Evolutionary conservation across 2,329 filamentous ascomycete species (phyloP).

Genomic region (Neobulgaria alba): DNA sequence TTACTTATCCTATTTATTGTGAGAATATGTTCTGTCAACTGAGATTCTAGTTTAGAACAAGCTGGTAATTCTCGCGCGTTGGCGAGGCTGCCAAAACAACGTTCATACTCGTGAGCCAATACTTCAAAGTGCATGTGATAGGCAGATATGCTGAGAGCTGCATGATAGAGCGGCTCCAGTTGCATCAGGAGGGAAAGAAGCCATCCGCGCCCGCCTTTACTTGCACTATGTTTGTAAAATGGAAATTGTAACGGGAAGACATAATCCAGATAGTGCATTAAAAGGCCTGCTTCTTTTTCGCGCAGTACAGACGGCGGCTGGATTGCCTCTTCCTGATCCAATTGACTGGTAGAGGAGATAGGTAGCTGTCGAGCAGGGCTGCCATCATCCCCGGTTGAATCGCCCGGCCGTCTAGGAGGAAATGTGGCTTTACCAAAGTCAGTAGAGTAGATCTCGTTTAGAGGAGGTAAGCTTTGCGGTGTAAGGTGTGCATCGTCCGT

Average conservation of each 20-base stretch:
- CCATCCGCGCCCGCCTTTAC: slow-evolving; percentile 50
- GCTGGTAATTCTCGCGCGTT: background rate
- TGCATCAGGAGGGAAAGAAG: slow-evolving; percentile 46
- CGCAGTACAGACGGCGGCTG: too few species aligned
- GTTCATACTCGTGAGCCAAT: too few species aligned
- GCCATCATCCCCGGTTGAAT: too few species aligned
- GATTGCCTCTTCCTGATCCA: too few species aligned
- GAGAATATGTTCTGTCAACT: background rate
- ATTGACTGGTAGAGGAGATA: too few species aligned
- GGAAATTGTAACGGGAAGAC: slow-evolving; percentile 54
- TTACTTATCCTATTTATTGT: background rate
- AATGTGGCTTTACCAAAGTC: too few species aligned
- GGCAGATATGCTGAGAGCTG: slow-evolving; percentile 43
- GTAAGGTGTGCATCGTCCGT: too few species aligned
- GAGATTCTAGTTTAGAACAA: background rate
- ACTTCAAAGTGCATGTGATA: slow-evolving; percentile 42
- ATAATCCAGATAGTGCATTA: slow-evolving; percentile 53
- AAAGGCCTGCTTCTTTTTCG: slow-evolving; percentile 26
- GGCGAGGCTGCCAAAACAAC: slow-evolving; percentile 1
- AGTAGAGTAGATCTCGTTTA: too few species aligned
- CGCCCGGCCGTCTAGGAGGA: too few species aligned
- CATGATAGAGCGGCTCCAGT: slow-evolving; percentile 48
- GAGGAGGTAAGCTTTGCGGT: too few species aligned
- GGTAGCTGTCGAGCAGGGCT: too few species aligned
- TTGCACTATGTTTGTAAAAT: slow-evolving; percentile 47